phyloP scores from a whole-genome alignment of 345 rosid species.

The Chamaenerion angustifolium region DNA sequence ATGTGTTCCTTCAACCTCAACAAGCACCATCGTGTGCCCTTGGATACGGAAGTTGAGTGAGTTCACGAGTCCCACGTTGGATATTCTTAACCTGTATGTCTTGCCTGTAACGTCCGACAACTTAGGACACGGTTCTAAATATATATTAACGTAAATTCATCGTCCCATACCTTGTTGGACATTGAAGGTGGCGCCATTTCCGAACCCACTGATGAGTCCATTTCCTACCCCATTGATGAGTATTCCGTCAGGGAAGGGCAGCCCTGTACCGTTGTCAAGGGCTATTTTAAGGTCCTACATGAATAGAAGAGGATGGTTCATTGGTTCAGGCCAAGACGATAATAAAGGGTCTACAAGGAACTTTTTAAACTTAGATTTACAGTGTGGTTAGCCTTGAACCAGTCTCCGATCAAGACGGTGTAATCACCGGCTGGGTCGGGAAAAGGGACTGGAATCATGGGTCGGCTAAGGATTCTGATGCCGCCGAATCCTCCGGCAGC shows the following conservation, averaged over 20 bases:
- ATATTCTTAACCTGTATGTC: conserved; percentile 37
- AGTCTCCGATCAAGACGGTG: conserved; percentile 60
- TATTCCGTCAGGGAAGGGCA: conserved; percentile 71
- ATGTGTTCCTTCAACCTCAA: conserved; percentile 42
- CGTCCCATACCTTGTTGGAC: conserved; percentile 57
- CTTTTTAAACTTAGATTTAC: conserved; percentile 21
- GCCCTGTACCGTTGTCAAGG: conserved; percentile 49
- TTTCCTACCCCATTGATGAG: conserved; percentile 81
- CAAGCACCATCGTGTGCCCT: conserved; percentile 31
- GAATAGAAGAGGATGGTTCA: neutral
- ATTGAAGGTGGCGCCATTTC: conserved; percentile 45
- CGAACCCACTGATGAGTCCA: conserved; percentile 39
- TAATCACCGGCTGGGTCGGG: conserved; percentile 45
- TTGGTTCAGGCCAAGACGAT: neutral
- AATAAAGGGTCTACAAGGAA: too few relatives aligned
- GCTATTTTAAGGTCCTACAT: conserved; percentile 40
- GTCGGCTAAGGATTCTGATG: conserved; percentile 56
- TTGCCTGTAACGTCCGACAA: too few relatives aligned
- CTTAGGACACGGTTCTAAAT: neutral
- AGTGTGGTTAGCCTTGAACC: conserved; percentile 62
- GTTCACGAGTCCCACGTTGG: conserved; percentile 29
- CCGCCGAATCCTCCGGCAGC: conserved; percentile 74
- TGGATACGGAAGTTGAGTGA: conserved; percentile 40
- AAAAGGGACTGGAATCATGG: conserved; percentile 58
- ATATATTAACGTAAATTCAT: neutral